phyloP scores from a whole-genome alignment of 805 yeast genomes.

The Pichia sporocuriosa region DNA sequence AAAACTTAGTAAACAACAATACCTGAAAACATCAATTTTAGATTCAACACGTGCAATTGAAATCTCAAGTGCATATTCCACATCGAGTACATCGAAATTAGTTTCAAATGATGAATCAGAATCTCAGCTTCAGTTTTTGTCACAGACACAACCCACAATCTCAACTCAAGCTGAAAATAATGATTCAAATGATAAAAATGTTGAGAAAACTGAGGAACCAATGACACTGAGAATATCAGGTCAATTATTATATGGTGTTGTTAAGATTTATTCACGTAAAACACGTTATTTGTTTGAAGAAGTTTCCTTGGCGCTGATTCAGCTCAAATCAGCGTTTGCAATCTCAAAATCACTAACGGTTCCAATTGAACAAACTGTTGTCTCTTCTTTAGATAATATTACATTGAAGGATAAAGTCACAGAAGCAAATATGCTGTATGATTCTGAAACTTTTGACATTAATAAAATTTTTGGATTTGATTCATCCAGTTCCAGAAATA shows the following conservation, averaged over 20 bases:
- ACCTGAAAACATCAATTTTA: constrained; percentile 62
- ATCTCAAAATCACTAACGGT: constrained; percentile 45
- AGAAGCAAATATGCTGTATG: constrained; percentile 63
- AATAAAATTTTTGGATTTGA: constrained; percentile 26
- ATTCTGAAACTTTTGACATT: constrained; percentile 45
- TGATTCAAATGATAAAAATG: background rate
- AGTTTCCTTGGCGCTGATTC: constrained; percentile 66
- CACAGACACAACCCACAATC: background rate
- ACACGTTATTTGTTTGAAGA: constrained; percentile 80
- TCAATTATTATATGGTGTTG: constrained; percentile 80
- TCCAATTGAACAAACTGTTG: constrained; percentile 53
- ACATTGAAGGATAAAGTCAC: constrained; percentile 74
- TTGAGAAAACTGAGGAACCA: constrained; percentile 36
- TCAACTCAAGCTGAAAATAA: background rate
- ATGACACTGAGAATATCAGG: constrained; percentile 79
- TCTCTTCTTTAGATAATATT: constrained; percentile 52
- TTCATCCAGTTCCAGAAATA: constrained; percentile 1
- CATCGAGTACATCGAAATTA: constrained; percentile 4
- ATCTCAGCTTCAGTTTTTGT: constrained; percentile 13
- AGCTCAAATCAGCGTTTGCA: constrained; percentile 61
- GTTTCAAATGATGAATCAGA: background rate
- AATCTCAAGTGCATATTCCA: constrained; percentile 24
- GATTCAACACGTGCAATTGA: constrained; percentile 63
- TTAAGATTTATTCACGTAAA: constrained; percentile 77
- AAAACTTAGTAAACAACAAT: constrained; percentile 64